Conservation (phyloP, 176 grass and related monocot species). For the Elymus sibiricus region DNA sequence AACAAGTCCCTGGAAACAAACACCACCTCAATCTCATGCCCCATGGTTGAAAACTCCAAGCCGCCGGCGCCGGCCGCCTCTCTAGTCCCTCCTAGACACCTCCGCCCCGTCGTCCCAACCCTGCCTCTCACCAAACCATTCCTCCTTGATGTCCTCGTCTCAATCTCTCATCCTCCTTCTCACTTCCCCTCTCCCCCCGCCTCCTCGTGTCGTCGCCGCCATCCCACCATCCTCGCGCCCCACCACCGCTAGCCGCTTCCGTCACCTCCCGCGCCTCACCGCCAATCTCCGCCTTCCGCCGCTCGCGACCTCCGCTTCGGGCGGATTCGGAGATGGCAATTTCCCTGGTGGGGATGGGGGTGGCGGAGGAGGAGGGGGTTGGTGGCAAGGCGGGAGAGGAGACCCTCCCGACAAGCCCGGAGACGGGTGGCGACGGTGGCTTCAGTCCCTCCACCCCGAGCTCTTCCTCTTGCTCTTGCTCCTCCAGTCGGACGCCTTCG, state of each 20-base stretch:
- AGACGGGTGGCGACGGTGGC: constrained; percentile 15
- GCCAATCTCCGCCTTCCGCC: neutral
- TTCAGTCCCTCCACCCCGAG: constrained; percentile 37
- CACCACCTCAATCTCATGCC: too few relatives aligned
- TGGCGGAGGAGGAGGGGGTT: constrained; percentile 14
- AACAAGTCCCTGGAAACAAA: too few relatives aligned
- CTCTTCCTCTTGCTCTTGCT: constrained; percentile 33
- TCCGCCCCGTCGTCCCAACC: neutral
- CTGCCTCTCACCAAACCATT: neutral
- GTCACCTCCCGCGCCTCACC: constrained; percentile 6
- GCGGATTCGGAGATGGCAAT: constrained; percentile 27
- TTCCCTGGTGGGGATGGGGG: neutral
- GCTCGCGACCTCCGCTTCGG: constrained; percentile 16
- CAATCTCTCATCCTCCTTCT: constrained; percentile 34
- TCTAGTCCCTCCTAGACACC: neutral
- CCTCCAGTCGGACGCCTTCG: constrained; percentile 34
- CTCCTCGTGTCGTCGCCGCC: neutral
- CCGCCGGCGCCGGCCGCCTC: constrained; percentile 14
- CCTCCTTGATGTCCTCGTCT: constrained; percentile 23
- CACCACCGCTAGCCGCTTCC: neutral
- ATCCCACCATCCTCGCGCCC: neutral
- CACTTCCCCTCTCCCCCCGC: neutral
- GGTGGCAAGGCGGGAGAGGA: constrained; percentile 21
- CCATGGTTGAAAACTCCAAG: neutral
- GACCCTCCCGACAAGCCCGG: constrained; percentile 31